phyloP scores from a whole-genome alignment of 768 basidiomycete species.

The Tulasnella sp. region DNA sequence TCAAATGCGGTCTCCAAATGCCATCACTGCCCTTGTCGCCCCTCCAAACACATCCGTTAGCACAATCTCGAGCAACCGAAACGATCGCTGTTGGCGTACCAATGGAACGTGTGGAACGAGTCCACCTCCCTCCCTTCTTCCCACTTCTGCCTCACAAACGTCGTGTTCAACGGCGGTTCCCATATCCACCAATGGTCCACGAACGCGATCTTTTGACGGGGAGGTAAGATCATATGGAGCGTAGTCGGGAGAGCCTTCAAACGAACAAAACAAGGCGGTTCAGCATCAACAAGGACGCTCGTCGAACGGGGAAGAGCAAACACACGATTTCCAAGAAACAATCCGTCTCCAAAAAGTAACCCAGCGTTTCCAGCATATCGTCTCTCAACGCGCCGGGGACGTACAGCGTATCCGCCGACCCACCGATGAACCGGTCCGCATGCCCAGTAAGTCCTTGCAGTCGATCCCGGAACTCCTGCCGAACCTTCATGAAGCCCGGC shows the following conservation, averaged over 20 bases:
- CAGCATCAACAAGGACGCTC: background rate
- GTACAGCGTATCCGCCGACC: constrained; percentile 39
- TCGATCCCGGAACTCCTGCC: constrained; percentile 27
- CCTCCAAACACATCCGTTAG: constrained; percentile 23
- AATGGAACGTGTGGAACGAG: constrained; percentile 36
- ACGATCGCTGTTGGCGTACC: background rate
- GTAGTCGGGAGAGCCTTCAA: constrained; percentile 29
- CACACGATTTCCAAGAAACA: constrained; percentile 39
- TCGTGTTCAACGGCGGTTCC: constrained; percentile 35
- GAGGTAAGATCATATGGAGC: constrained; percentile 33
- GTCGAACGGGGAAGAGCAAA: background rate
- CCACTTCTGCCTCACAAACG: constrained; percentile 39
- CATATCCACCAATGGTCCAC: constrained; percentile 45
- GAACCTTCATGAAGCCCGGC: constrained; percentile 30
- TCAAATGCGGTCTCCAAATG: constrained; percentile 27
- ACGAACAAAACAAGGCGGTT: too few relatives aligned
- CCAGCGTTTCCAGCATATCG: constrained; percentile 33
- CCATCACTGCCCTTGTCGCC: constrained; percentile 29
- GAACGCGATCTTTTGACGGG: constrained; percentile 31
- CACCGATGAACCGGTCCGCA: constrained; percentile 33
- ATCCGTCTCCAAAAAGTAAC: constrained; percentile 35
- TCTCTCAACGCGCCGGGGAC: constrained; percentile 33
- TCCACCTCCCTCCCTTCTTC: constrained; percentile 37
- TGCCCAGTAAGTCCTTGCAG: constrained; percentile 28
- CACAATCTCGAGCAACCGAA: background rate